Conservation (phyloP, 2,329 filamentous ascomycete genomes). For the Pestalotiopsis sp. region DNA sequence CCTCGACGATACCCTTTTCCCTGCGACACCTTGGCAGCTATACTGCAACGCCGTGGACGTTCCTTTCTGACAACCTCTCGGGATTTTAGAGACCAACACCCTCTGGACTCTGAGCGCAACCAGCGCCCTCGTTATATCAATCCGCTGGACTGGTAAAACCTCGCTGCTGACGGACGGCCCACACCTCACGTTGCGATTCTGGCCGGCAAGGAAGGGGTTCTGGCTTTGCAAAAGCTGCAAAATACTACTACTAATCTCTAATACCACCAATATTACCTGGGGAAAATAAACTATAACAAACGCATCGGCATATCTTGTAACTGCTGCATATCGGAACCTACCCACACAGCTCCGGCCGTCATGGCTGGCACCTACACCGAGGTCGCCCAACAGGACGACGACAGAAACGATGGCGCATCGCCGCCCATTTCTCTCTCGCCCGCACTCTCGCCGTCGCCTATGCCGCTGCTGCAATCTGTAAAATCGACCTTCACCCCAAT, state of each 20-base stretch:
- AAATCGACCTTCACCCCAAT: slow-evolving; percentile 33
- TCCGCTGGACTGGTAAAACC: not conserved
- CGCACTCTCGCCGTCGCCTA: slow-evolving; percentile 31
- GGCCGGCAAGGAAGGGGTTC: not conserved
- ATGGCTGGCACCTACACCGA: slow-evolving; percentile 7
- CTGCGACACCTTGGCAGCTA: not conserved
- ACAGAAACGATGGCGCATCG: slow-evolving; percentile 25
- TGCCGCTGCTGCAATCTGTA: slow-evolving; percentile 29
- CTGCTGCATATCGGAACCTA: not conserved
- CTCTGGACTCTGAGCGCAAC: not conserved
- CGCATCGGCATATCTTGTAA: not conserved
- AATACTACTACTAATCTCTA: not conserved
- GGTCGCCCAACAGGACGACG: slow-evolving; percentile 25
- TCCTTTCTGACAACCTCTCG: not conserved
- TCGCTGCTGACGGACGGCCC: slow-evolving; percentile 5
- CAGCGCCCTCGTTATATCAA: not conserved
- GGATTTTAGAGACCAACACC: not conserved
- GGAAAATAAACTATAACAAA: not conserved
- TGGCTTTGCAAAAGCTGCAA: not conserved
- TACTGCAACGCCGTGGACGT: not conserved
- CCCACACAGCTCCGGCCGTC: not conserved
- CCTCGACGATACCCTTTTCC: not conserved
- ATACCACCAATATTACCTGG: not conserved
- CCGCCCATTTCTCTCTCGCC: slow-evolving; percentile 28
- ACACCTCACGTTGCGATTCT: slow-evolving; percentile 8